Percentiles rank a stretch among this genome's conserved stretches.
Conservation (phyloP, 2,329 filamentous ascomycete genomes). For the Arthrobotrys conoides region DNA sequence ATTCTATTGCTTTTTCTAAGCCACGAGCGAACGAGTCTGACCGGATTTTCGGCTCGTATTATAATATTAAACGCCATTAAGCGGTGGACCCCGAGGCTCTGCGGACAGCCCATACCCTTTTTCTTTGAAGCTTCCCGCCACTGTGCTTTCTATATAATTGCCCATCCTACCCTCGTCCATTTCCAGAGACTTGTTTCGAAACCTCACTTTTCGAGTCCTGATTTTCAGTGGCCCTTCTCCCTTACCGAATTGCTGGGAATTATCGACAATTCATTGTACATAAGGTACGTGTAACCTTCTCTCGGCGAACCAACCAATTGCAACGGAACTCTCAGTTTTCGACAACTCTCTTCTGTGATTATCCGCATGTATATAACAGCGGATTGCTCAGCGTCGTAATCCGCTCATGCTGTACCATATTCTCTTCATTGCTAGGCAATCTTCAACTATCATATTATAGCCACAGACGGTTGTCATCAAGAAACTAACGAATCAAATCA, state of each 20-base stretch:
- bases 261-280: slow-evolving; percentile 25
- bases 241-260: not conserved
- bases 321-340: not conserved
- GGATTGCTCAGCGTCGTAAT: not conserved
- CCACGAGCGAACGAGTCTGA: slow-evolving; percentile 4
- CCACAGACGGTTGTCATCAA: not conserved
- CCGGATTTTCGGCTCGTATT: slow-evolving; percentile 33
- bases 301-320: not conserved
- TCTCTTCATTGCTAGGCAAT: not conserved
- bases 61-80: slow-evolving; percentile 24
- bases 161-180: not conserved
- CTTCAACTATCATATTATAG: not conserved
- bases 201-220: not conserved
- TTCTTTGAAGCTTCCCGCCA: slow-evolving; percentile 7
- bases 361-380: not conserved
- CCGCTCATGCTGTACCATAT: not conserved
- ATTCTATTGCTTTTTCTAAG: slow-evolving; percentile 20
- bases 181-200: slow-evolving; percentile 9
- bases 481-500: not conserved
- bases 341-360: not conserved
- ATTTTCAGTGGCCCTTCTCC: not conserved
- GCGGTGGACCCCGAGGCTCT: slow-evolving; percentile 34
- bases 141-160: slow-evolving; percentile 23
- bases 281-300: slow-evolving; percentile 18
- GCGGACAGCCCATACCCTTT: slow-evolving; percentile 5